Conservation (phyloP, 495 filamentous ascomycete genomes). For the Daldinia bambusicola region DNA sequence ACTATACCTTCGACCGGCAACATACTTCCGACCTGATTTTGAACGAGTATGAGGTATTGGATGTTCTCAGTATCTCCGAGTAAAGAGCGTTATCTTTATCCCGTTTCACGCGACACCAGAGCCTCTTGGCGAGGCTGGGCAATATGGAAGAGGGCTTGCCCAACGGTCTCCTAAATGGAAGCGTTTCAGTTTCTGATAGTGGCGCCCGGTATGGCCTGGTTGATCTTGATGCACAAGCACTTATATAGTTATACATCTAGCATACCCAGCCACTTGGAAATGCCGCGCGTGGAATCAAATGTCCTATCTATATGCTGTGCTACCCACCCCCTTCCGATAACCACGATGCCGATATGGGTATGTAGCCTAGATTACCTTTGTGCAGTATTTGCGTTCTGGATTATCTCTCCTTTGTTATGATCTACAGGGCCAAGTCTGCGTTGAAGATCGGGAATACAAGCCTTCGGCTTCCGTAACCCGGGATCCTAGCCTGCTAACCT, state of each 20-base stretch:
- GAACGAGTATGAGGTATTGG: not conserved
- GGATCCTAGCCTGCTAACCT: slow-evolving; percentile 8
- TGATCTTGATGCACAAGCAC: not conserved
- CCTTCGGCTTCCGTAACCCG: not conserved
- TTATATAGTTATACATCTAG: not conserved
- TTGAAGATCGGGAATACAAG: slow-evolving; percentile 4
- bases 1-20: too few species aligned
- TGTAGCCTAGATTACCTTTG: not conserved
- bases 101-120: not conserved
- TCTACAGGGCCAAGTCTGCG: slow-evolving; percentile 13
- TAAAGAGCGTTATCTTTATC: not conserved
- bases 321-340: slow-evolving; percentile 20
- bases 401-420: slow-evolving; percentile 1
- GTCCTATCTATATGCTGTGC: slow-evolving; percentile 19
- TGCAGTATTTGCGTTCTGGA: slow-evolving; percentile 12
- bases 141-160: not conserved
- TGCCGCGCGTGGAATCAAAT: slow-evolving; percentile 9
- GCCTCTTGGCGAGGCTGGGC: not conserved
- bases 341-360: slow-evolving; percentile 4
- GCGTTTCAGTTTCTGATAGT: slow-evolving; percentile 1
- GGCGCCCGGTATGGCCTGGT: slow-evolving; percentile 6
- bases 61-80: not conserved
- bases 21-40: too few species aligned
- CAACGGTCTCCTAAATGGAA: not conserved
- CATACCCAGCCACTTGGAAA: slow-evolving; percentile 25